A percentile compares a stretch with the other conserved stretches of the same genome.
Conservation (phyloP, 192 early-diverging fungal genomes). For the Coemansia reversa region DNA sequence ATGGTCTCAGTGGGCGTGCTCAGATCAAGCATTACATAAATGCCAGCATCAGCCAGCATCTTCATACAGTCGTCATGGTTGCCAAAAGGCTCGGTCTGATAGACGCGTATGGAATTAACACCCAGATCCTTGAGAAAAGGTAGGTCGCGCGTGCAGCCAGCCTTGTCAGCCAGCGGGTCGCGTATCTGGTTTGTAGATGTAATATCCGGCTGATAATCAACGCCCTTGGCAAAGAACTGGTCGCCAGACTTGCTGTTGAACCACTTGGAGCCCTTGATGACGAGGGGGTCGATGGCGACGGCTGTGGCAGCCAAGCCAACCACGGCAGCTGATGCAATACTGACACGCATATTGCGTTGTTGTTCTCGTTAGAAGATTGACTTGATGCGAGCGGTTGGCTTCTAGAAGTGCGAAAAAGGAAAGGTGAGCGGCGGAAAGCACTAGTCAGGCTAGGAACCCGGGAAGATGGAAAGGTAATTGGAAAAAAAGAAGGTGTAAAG, state of each 20-base stretch:
- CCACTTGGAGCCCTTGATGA: slow-evolving; percentile 71
- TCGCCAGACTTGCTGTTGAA: slow-evolving; percentile 69
- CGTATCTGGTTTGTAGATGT: slow-evolving; percentile 31
- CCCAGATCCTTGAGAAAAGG: slow-evolving; percentile 64
- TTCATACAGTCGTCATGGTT: slow-evolving; percentile 74
- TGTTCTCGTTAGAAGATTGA: neutral
- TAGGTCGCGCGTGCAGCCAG: slow-evolving; percentile 65
- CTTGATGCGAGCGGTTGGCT: neutral
- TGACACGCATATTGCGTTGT: slow-evolving; percentile 33
- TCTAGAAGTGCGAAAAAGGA: neutral
- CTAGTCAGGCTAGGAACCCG: neutral
- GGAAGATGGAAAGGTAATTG: neutral
- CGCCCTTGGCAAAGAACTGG: slow-evolving; percentile 75
- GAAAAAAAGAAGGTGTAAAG: neutral
- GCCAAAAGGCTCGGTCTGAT: slow-evolving; percentile 60
- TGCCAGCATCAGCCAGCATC: slow-evolving; percentile 59
- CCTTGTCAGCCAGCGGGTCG: slow-evolving; percentile 64
- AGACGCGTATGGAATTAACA: slow-evolving; percentile 71
- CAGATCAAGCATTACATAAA: slow-evolving; percentile 71
- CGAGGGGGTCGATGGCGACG: slow-evolving; percentile 59
- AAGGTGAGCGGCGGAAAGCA: neutral
- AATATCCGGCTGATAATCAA: slow-evolving; percentile 68
- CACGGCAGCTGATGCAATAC: slow-evolving; percentile 7
- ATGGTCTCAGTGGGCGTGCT: slow-evolving; percentile 61
- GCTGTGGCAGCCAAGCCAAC: slow-evolving; percentile 14